Conservation (phyloP, 306 rosid genomes). For the Parietaria judaica region DNA sequence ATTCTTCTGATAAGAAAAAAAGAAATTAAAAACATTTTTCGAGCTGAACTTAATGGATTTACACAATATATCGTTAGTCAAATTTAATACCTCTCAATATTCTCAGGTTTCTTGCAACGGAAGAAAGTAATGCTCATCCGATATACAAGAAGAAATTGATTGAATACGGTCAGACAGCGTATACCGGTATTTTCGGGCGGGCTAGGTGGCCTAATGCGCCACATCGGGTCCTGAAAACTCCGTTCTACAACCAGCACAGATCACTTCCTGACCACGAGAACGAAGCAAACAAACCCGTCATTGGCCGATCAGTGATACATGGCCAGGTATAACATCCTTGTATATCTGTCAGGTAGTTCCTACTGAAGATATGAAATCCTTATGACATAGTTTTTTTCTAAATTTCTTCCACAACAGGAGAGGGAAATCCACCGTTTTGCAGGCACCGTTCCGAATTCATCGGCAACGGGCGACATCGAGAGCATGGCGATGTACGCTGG, state of each 20-base stretch:
- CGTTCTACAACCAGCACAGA: slow-evolving; percentile 51
- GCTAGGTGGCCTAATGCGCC: slow-evolving; percentile 83
- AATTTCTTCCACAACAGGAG: slow-evolving; percentile 26
- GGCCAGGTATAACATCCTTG: slow-evolving; percentile 45
- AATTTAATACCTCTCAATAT: too few species aligned
- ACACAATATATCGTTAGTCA: too few species aligned
- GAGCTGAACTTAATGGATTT: too few species aligned
- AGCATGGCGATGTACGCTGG: slow-evolving; percentile 93
- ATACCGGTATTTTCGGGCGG: slow-evolving; percentile 65
- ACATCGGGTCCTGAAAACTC: slow-evolving; percentile 63
- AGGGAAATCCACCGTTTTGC: slow-evolving; percentile 50
- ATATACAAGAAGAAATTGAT: slow-evolving; percentile 62
- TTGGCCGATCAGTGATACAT: slow-evolving; percentile 55
- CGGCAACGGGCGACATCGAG: slow-evolving; percentile 61
- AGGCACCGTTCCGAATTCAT: slow-evolving; percentile 57
- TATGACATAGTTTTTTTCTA: too few species aligned
- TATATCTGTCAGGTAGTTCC: background rate
- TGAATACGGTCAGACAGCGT: slow-evolving; percentile 54
- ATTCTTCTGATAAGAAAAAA: too few species aligned
- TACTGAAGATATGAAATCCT: background rate
- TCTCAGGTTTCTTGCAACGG: slow-evolving; percentile 66
- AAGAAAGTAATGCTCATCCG: slow-evolving; percentile 81
- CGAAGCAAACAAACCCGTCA: slow-evolving; percentile 56
- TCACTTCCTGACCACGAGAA: slow-evolving; percentile 52
- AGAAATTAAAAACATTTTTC: too few species aligned